Percentiles rank a stretch among this genome's conserved stretches.
Evolutionary conservation across 768 basidiomycete species (phyloP).

Genomic region (Piloderma croceum): DNA sequence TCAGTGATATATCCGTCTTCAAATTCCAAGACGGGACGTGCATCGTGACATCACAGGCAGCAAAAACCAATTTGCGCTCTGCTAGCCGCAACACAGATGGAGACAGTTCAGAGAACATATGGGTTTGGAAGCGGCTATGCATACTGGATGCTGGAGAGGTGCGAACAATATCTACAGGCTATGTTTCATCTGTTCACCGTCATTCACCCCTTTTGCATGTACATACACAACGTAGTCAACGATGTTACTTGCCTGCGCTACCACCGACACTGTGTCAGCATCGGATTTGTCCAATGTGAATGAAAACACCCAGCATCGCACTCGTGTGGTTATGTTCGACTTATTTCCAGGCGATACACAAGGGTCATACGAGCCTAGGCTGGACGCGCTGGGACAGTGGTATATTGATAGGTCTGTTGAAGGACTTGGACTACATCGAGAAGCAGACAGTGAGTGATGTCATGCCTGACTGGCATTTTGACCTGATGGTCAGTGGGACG

Average conservation of each 20-base stretch:
- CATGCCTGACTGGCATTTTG: too few relatives aligned
- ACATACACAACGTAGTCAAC: slow-evolving; percentile 24
- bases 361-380: slow-evolving; percentile 28
- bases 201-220: slow-evolving; percentile 6
- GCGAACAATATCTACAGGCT: neutral
- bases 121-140: slow-evolving; percentile 40
- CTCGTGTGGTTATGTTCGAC: slow-evolving; percentile 37
- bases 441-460: slow-evolving; percentile 42
- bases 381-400: slow-evolving; percentile 53
- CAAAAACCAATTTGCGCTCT: too few relatives aligned
- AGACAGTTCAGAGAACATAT: slow-evolving; percentile 24
- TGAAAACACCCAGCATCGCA: slow-evolving; percentile 25
- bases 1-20: slow-evolving; percentile 52
- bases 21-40: slow-evolving; percentile 47
- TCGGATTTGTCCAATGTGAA: slow-evolving; percentile 25
- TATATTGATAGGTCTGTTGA: slow-evolving; percentile 42
- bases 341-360: slow-evolving; percentile 23
- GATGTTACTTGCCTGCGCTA: slow-evolving; percentile 44
- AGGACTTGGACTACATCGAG: slow-evolving; percentile 41
- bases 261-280: slow-evolving; percentile 31
- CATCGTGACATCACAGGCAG: too few relatives aligned
- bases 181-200: neutral
- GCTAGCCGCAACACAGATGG: too few relatives aligned
- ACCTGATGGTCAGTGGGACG: too few relatives aligned
- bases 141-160: slow-evolving; percentile 37